Conservation (phyloP, 305 asterid genomes). For the Fraxinus paxiana region DNA sequence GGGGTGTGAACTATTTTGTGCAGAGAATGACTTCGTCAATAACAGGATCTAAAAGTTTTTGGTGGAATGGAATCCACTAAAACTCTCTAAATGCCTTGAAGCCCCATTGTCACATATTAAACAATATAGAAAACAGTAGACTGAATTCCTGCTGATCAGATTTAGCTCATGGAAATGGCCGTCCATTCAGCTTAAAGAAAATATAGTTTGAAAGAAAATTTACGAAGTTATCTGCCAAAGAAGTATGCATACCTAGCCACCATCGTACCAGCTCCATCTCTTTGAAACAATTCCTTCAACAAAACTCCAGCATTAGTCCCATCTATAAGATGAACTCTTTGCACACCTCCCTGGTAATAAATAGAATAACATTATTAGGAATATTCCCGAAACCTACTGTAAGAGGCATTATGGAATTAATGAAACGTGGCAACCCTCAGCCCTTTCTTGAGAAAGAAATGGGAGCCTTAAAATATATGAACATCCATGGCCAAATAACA, state of each 20-base stretch:
- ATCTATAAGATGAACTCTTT: constrained; percentile 89
- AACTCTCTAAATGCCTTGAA: neutral
- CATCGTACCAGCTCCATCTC: constrained; percentile 94
- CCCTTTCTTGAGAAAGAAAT: constrained; percentile 5
- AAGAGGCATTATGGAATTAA: constrained; percentile 5
- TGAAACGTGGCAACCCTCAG: neutral
- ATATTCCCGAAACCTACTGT: neutral
- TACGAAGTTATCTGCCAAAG: constrained; percentile 9
- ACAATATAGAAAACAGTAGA: neutral
- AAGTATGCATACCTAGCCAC: constrained; percentile 62
- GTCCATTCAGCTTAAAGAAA: neutral
- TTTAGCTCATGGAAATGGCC: neutral
- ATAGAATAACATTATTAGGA: neutral
- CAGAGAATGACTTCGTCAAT: neutral
- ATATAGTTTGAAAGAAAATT: neutral
- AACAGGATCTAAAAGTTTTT: neutral
- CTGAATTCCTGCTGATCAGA: neutral
- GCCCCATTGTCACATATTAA: neutral
- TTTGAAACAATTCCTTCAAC: constrained; percentile 80
- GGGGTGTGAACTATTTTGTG: no score
- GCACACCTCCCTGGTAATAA: constrained; percentile 78
- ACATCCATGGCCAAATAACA: neutral
- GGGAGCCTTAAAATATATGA: neutral
- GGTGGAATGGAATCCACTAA: neutral
- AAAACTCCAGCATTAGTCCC: constrained; percentile 89